A percentile compares a stretch with the other conserved stretches of the same genome.
Conservation (phyloP, 1,284 basidiomycete genomes). For the Cystodermella granulosa region DNA sequence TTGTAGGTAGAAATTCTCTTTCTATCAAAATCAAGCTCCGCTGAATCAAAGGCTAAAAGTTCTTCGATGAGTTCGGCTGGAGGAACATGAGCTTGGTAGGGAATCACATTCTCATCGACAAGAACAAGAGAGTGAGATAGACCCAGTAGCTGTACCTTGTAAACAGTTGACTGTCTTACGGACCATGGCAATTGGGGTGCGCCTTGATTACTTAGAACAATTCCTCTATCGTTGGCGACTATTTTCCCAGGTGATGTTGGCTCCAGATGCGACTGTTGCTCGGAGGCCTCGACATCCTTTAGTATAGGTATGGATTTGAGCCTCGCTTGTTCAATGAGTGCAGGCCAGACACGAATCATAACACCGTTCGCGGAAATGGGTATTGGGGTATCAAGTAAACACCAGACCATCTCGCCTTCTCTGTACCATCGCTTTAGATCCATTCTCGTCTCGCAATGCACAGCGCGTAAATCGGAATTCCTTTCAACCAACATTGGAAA, state of each 20-base stretch:
- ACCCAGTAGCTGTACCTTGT: constrained; percentile 62
- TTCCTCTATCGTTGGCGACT: constrained; percentile 12
- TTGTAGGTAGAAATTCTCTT: constrained; percentile 46
- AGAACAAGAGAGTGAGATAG: constrained; percentile 46
- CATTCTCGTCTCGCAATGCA: constrained; percentile 40
- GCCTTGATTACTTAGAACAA: constrained; percentile 9
- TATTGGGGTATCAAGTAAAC: constrained; percentile 53
- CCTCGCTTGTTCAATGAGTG: constrained; percentile 55
- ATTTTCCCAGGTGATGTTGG: not conserved
- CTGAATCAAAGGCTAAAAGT: constrained; percentile 45
- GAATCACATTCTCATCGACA: constrained; percentile 55
- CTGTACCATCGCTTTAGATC: constrained; percentile 55
- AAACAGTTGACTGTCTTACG: constrained; percentile 52
- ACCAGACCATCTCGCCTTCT: constrained; percentile 72
- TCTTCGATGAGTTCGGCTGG: constrained; percentile 46
- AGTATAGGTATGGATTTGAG: constrained; percentile 41
- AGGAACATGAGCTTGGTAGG: constrained; percentile 64
- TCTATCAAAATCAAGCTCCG: constrained; percentile 44
- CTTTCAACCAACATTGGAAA: constrained; percentile 54
- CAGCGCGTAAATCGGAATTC: constrained; percentile 54
- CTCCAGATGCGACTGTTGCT: not conserved
- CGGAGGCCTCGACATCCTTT: constrained; percentile 17
- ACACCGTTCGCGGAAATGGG: constrained; percentile 32
- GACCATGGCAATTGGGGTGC: constrained; percentile 45
- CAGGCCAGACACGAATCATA: constrained; percentile 68